These are phyloP conservation scores for Plectosphaerella plurivora DNA, from an alignment of 2,329 filamentous ascomycete genomes.

Conservation along the genomic window DNA sequence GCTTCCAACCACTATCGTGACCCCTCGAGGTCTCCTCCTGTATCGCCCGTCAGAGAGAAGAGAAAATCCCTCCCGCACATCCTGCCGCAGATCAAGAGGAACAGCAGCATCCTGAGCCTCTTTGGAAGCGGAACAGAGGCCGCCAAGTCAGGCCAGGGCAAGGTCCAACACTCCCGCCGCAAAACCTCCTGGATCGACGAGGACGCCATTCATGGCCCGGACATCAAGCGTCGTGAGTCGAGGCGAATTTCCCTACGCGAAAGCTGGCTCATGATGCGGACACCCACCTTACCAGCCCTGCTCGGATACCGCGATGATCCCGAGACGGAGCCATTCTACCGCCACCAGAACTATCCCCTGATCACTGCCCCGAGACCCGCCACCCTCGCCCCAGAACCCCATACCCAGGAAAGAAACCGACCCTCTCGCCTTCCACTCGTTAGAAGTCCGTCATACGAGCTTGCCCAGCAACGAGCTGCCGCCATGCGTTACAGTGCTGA, in stretches of 20 bases:
- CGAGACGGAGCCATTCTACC: conserved; percentile 15
- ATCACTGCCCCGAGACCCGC: conserved; percentile 6
- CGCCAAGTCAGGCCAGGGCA: conserved; percentile 10
- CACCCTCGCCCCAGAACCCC: not conserved
- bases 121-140: conserved; percentile 16
- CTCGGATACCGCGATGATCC: conserved; percentile 13
- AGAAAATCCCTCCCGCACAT: conserved; percentile 21
- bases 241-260: conserved; percentile 23
- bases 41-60: conserved; percentile 7
- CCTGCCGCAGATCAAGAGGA: conserved; percentile 26
- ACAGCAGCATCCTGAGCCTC: conserved; percentile 21
- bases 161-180: not conserved
- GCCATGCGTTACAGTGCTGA: conserved; percentile 1
- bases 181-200: conserved; percentile 43
- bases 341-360: conserved; percentile 8
- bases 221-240: conserved; percentile 23
- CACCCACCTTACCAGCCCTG: conserved; percentile 31
- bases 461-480: conserved; percentile 11
- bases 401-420: not conserved
- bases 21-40: not conserved
- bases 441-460: conserved; percentile 10
- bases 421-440: conserved; percentile 6
- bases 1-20: not conserved
- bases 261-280: conserved; percentile 24
- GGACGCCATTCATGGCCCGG: conserved; percentile 44